Conservation (phyloP, 2,329 filamentous ascomycete genomes). For the Arachnomyces sp. region DNA sequence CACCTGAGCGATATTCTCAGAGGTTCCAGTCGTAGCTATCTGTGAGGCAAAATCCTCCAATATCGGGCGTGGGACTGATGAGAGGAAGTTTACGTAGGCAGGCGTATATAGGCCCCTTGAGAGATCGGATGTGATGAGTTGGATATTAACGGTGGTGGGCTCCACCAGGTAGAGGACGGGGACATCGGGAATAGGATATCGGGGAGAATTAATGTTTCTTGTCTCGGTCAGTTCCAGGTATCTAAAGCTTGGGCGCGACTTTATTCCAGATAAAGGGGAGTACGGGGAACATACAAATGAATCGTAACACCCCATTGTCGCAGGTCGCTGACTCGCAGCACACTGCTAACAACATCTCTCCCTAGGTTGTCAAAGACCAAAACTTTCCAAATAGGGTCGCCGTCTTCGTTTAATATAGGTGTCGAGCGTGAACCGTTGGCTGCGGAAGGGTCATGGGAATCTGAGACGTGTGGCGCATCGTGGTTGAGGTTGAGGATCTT, state of each 20-base stretch:
- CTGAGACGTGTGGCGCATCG: conserved; percentile 43
- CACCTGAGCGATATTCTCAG: conserved; percentile 83
- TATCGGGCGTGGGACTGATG: conserved; percentile 78
- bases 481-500: conserved; percentile 94
- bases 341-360: conserved; percentile 92
- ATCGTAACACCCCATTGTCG: conserved; percentile 92
- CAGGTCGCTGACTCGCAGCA: conserved; percentile 86
- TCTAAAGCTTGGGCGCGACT: conserved; percentile 12
- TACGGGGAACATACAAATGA: conserved; percentile 59
- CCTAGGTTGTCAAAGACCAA: conserved; percentile 89
- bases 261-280: conserved; percentile 15
- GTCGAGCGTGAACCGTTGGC: conserved; percentile 59
- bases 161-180: conserved; percentile 96
- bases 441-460: conserved; percentile 54
- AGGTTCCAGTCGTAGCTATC: conserved; percentile 72
- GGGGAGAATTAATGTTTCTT: conserved; percentile 69
- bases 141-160: conserved; percentile 70
- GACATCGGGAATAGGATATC: conserved; percentile 91
- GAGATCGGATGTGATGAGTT: conserved; percentile 76
- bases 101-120: conserved; percentile 82
- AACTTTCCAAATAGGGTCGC: conserved; percentile 95
- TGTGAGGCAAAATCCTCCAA: conserved; percentile 91
- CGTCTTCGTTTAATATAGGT: conserved; percentile 76
- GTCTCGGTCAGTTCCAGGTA: neutral
- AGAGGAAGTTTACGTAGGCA: conserved; percentile 94